Evolutionary conservation across 495 filamentous ascomycete species (phyloP), one percentile per base, ranked within the genome.

Genomic region (Daldinia concentrica): DNA sequence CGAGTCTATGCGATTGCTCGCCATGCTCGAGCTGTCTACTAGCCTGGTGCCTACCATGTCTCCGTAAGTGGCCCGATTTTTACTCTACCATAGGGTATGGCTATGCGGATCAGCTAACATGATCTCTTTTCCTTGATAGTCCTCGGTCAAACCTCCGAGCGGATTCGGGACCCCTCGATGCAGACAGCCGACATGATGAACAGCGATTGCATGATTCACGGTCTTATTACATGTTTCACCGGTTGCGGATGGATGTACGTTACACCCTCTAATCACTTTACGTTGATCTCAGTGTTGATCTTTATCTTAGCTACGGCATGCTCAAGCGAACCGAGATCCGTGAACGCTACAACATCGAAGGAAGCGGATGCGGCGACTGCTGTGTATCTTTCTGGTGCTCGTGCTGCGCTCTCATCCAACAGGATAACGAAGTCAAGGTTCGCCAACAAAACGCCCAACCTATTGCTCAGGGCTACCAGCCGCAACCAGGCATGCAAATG

Each of bases 281-380:
- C 0, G 34, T 57, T 41, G 62, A 58, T 11, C 3, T 19, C 30
- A 14, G 30, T 12, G 37, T 45, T 62, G 17, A 54, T 41, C 3
- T 29, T 4, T 19, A 0, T 26, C 8, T 58, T 64, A 78, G 79
- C 50, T 72, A 83, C 58, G 65, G 60, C 57, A 84, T 85, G 78
- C 71, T 88, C 66, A 85, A 88, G 74, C 87, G 87, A 39, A 71
- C 75, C 41, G 82, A 86, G 55, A 80, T 89, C 58, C 85, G 88
- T 12, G 69, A 84, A 22, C 79, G 77, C 24, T 87, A 86, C 77
- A 73, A 79, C 62, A 85, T 90, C 77, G 72, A 85, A n/a, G 88
- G 88, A 32, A 82, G 81, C 57, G 79, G 76, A 8, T 79, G 78
- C 76, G 79, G 64, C 37, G 88, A 90, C 72, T 87, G 81, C 75